Evolutionary conservation across 192 early-diverging fungal genomes (phyloP).

Genomic region (Coemansia sp.): DNA sequence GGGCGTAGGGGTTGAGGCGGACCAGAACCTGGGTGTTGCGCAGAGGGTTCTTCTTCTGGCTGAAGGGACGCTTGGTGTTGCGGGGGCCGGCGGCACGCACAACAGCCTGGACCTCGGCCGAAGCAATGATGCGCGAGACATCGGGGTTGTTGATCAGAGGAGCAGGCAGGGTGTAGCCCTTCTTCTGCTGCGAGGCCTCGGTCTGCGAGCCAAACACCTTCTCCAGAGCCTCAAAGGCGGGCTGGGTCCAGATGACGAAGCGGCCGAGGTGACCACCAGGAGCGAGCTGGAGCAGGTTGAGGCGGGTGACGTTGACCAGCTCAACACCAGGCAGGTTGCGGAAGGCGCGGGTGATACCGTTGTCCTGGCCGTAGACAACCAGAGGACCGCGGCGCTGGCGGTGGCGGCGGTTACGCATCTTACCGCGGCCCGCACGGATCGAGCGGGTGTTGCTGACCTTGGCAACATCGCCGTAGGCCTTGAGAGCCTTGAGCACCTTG

Average conservation of each 20-base stretch:
- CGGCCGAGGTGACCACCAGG: slow-evolving; percentile 98
- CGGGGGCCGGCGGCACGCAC: slow-evolving; percentile 78
- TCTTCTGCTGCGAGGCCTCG: slow-evolving; percentile 78
- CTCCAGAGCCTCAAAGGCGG: slow-evolving; percentile 89
- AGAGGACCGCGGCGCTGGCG: slow-evolving; percentile 95
- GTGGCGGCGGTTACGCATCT: slow-evolving; percentile 95
- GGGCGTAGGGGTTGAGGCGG: slow-evolving; percentile 96
- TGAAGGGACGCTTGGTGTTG: slow-evolving; percentile 85
- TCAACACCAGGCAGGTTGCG: slow-evolving; percentile 99
- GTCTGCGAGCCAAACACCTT: slow-evolving; percentile 86
- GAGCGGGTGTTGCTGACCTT: slow-evolving; percentile 95
- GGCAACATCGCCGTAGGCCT: slow-evolving; percentile 92
- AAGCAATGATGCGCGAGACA: slow-evolving; percentile 93
- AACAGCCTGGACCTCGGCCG: slow-evolving; percentile 93
- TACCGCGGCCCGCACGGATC: slow-evolving; percentile 94
- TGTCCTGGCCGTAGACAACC: slow-evolving; percentile 91
- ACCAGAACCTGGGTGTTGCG: slow-evolving; percentile 85
- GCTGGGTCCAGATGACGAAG: slow-evolving; percentile 98
- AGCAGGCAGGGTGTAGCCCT: slow-evolving; percentile 84
- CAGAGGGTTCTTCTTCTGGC: slow-evolving; percentile 99
- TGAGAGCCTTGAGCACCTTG: slow-evolving; percentile 80
- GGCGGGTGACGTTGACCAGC: slow-evolving; percentile 78
- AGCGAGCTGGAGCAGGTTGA: slow-evolving; percentile 98
- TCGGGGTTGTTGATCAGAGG: slow-evolving; percentile 92
- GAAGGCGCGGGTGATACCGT: slow-evolving; percentile 92